Conservation (phyloP, 2,329 filamentous ascomycete species). For the Bipolaris zeicola region DNA sequence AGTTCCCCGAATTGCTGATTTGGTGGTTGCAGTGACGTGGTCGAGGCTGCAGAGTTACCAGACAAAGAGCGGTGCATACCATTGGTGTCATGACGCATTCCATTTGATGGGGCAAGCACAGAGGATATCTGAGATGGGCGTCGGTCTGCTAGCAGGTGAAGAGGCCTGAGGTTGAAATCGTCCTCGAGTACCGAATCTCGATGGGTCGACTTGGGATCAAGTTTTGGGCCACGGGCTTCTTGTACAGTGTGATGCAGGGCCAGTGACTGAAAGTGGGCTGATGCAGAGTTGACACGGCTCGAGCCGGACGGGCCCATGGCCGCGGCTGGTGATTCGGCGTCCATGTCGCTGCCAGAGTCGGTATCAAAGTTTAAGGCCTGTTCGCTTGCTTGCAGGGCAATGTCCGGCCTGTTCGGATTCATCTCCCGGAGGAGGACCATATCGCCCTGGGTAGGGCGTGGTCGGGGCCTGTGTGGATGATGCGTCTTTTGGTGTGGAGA, state of each 20-base stretch:
- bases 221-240: slow-evolving; percentile 20
- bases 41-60: slow-evolving; percentile 14
- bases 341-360: slow-evolving; percentile 52
- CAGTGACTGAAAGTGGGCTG: slow-evolving; percentile 12
- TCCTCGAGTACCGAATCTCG: slow-evolving; percentile 27
- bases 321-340: slow-evolving; percentile 24
- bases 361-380: slow-evolving; percentile 56
- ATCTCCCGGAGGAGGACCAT: slow-evolving; percentile 70
- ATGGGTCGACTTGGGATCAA: slow-evolving; percentile 19
- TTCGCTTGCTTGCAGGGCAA: slow-evolving; percentile 63
- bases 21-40: slow-evolving; percentile 16
- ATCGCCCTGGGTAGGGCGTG: slow-evolving; percentile 62
- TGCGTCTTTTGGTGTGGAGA: slow-evolving; percentile 53
- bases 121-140: slow-evolving; percentile 20
- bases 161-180: slow-evolving; percentile 12
- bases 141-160: slow-evolving; percentile 14
- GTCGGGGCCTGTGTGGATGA: slow-evolving; percentile 59
- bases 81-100: slow-evolving; percentile 8
- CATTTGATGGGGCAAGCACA: slow-evolving; percentile 9
- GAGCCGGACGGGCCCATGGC: slow-evolving; percentile 10
- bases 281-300: slow-evolving; percentile 8
- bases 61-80: slow-evolving; percentile 9
- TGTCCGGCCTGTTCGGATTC: slow-evolving; percentile 67
- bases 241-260: slow-evolving; percentile 26
- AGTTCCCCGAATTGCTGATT: slow-evolving; percentile 25